phyloP scores from a whole-genome alignment of 2,329 filamentous ascomycete genomes.

The Aspergillus chevalieri region DNA sequence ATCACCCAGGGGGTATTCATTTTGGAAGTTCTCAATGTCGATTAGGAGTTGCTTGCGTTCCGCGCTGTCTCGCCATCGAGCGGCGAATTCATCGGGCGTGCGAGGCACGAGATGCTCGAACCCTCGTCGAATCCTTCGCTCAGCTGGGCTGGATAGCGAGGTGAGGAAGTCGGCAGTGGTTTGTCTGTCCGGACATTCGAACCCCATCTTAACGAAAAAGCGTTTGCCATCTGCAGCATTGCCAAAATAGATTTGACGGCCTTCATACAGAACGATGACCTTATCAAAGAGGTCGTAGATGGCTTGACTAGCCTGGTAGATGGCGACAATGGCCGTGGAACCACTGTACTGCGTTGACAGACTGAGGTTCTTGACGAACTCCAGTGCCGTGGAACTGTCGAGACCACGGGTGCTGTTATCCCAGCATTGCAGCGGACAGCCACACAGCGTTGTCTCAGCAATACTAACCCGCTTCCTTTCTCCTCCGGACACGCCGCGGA shows the following conservation, averaged over 20 bases:
- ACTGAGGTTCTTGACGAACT: conserved; percentile 48
- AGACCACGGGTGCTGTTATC: conserved; percentile 45
- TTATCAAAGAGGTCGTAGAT: conserved; percentile 62
- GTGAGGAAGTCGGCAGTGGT: conserved; percentile 66
- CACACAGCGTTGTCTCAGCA: conserved; percentile 46
- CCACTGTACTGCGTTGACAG: conserved; percentile 43
- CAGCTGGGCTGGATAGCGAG: conserved; percentile 58
- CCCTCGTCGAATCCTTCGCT: conserved; percentile 50
- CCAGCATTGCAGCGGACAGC: conserved; percentile 42
- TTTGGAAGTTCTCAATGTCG: conserved; percentile 36
- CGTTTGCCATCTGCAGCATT: conserved; percentile 51
- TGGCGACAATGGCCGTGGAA: conserved; percentile 46
- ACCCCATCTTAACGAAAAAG: conserved; percentile 66
- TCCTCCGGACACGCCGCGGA: conserved; percentile 56
- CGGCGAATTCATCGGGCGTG: conserved; percentile 62
- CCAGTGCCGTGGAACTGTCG: conserved; percentile 49
- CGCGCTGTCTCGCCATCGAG: conserved; percentile 47
- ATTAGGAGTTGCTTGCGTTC: conserved; percentile 37
- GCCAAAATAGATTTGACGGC: conserved; percentile 70
- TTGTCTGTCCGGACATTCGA: conserved; percentile 59
- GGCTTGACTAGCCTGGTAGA: conserved; percentile 46
- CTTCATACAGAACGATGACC: conserved; percentile 64
- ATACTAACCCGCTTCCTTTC: conserved; percentile 57
- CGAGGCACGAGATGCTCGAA: conserved; percentile 59
- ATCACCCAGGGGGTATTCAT: conserved; percentile 29